These are phyloP conservation scores for Pythium chondricola DNA, from an alignment of 352 stramenopile genomes.

Conservation along the genomic window DNA sequence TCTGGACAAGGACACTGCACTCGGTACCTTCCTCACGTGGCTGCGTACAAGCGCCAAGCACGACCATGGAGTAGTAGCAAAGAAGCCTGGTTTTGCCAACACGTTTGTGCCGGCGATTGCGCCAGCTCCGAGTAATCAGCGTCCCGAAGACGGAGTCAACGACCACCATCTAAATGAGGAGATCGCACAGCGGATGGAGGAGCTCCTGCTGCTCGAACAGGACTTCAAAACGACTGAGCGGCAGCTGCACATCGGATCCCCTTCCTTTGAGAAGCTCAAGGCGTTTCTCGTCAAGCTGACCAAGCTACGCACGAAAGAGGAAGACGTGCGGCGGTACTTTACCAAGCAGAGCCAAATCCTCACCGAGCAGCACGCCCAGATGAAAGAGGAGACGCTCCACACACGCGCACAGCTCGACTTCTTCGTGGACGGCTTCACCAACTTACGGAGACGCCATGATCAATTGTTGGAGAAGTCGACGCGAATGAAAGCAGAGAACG, in stretches of 20 bases:
- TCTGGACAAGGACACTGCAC: constrained; percentile 64
- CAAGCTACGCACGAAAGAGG: constrained; percentile 47
- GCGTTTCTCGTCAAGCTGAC: constrained; percentile 58
- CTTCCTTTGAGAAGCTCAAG: constrained; percentile 77
- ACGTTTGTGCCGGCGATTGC: constrained; percentile 59
- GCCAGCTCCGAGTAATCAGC: constrained; percentile 11
- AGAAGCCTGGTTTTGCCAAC: constrained; percentile 43
- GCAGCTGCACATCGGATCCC: constrained; percentile 39
- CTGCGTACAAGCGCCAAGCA: constrained; percentile 25
- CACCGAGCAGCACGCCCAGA: constrained; percentile 40
- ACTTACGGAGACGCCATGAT: constrained; percentile 59
- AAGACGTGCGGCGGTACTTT: constrained; percentile 45
- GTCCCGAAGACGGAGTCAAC: constrained; percentile 22
- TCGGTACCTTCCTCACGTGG: constrained; percentile 70
- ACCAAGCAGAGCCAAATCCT: constrained; percentile 44
- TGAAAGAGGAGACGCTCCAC: constrained; percentile 56
- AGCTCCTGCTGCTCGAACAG: constrained; percentile 40
- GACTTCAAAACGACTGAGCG: constrained; percentile 63
- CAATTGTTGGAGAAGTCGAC: constrained; percentile 45
- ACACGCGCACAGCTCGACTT: constrained; percentile 65
- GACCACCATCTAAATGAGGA: constrained; percentile 59
- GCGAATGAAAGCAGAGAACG: constrained; percentile 52
- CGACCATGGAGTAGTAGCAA: constrained; percentile 15
- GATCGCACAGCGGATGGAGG: constrained; percentile 28
- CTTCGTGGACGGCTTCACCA: constrained; percentile 72